A percentile compares a stretch with the other conserved stretches of the same genome.
Evolutionary conservation across 192 early-diverging fungal species (phyloP).

Genomic region (Coemansia sp.): DNA sequence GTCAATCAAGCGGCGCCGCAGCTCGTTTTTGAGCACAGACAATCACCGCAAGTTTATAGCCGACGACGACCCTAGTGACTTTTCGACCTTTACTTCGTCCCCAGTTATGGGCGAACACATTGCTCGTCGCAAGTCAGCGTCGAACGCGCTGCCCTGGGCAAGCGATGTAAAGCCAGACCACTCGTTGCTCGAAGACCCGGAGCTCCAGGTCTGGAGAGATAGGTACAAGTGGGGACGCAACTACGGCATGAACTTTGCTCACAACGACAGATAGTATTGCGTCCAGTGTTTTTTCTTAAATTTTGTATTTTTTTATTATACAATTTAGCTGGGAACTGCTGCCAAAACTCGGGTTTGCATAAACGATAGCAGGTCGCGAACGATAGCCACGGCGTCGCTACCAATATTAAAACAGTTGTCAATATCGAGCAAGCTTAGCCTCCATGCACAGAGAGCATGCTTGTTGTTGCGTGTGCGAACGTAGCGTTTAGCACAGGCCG

Average conservation of each 20-base stretch:
- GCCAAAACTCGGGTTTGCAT: constrained; percentile 30
- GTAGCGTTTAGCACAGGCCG: constrained; percentile 30
- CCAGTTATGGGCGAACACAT: constrained; percentile 21
- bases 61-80: constrained; percentile 51
- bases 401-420: constrained; percentile 37
- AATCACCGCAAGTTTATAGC: constrained; percentile 30
- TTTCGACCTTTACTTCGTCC: constrained; percentile 39
- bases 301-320: neutral
- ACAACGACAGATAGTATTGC: constrained; percentile 33
- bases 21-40: constrained; percentile 16
- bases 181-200: constrained; percentile 40
- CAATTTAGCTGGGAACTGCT: constrained; percentile 4
- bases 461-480: constrained; percentile 1
- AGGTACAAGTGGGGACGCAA: constrained; percentile 51
- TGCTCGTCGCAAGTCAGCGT: constrained; percentile 20
- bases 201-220: constrained; percentile 49
- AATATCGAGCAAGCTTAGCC: constrained; percentile 31
- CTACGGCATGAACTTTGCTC: constrained; percentile 53
- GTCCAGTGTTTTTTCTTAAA: neutral
- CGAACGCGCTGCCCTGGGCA: neutral
- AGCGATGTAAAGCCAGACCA: constrained; percentile 29
- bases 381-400: constrained; percentile 35
- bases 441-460: constrained; percentile 14
- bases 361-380: constrained; percentile 33
- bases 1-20: constrained; percentile 17